Conservation (phyloP, 164 flowering plant species). For the Platanus orientalis region DNA sequence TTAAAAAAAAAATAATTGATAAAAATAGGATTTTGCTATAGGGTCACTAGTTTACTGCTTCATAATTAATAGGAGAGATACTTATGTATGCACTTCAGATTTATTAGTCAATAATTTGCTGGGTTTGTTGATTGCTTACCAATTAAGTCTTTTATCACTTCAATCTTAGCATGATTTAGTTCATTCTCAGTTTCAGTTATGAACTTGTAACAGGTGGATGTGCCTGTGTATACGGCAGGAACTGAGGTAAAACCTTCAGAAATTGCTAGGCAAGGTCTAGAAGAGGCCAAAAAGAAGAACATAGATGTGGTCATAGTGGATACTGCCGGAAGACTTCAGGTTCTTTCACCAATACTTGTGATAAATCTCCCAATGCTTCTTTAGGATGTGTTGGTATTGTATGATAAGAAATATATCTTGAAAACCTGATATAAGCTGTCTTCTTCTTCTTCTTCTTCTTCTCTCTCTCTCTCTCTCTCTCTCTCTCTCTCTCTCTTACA, state of each 20-base stretch:
- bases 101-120: background rate
- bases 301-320: constrained; percentile 91
- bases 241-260: constrained; percentile 83
- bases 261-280: constrained; percentile 80
- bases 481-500: too few species aligned
- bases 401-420: background rate
- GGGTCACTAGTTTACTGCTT: background rate
- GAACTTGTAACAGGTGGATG: constrained; percentile 67
- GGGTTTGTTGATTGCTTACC: background rate
- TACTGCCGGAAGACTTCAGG: constrained; percentile 99
- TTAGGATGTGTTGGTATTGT: background rate
- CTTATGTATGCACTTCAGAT: background rate
- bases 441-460: too few species aligned
- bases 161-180: background rate
- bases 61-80: background rate
- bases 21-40: background rate
- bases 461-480: too few species aligned
- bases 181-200: constrained; percentile 27
- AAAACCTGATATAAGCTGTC: background rate
- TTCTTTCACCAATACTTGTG: constrained; percentile 17
- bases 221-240: constrained; percentile 92
- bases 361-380: background rate
- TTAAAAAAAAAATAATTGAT: too few species aligned
- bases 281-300: constrained; percentile 77
- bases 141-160: background rate